These are phyloP conservation scores for Chlorella sp. DNA, from an alignment of 139 green algal species.

Conservation along the genomic window DNA sequence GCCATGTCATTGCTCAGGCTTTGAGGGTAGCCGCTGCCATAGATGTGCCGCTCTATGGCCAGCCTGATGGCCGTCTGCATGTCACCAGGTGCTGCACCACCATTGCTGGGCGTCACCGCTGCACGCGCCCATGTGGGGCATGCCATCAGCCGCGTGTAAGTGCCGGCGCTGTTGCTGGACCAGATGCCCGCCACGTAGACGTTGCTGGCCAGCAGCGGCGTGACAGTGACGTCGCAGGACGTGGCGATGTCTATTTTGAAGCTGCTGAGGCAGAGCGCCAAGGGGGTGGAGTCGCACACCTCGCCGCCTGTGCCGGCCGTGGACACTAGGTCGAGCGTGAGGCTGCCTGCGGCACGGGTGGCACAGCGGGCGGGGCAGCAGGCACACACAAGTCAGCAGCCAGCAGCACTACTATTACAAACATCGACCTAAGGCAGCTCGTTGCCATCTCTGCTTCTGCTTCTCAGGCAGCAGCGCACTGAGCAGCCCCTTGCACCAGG, in stretches of 20 bases:
- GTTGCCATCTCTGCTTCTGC: too few species aligned
- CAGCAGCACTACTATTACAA: too few species aligned
- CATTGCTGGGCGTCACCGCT: not conserved
- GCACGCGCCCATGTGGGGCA: not conserved
- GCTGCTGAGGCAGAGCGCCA: conserved; percentile 10
- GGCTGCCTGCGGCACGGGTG: conserved; percentile 4
- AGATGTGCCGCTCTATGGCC: conserved; percentile 9
- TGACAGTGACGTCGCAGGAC: not conserved
- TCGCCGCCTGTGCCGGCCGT: not conserved
- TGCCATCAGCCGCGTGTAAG: not conserved
- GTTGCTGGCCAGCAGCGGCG: not conserved
- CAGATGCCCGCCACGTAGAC: conserved; percentile 12
- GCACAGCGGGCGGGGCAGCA: not conserved
- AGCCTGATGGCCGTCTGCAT: not conserved
- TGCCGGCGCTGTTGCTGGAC: conserved; percentile 15
- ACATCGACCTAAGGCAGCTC: too few species aligned
- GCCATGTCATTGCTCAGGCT: not conserved
- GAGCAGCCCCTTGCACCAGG: too few species aligned
- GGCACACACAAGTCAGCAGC: too few species aligned
- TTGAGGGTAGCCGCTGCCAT: not conserved
- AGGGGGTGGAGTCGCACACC: not conserved
- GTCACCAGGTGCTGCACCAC: not conserved
- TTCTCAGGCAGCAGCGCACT: too few species aligned
- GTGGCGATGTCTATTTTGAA: not conserved
- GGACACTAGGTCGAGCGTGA: conserved; percentile 16